Conservation (phyloP, 2,329 filamentous ascomycete species). For the Fusarium sp. region DNA sequence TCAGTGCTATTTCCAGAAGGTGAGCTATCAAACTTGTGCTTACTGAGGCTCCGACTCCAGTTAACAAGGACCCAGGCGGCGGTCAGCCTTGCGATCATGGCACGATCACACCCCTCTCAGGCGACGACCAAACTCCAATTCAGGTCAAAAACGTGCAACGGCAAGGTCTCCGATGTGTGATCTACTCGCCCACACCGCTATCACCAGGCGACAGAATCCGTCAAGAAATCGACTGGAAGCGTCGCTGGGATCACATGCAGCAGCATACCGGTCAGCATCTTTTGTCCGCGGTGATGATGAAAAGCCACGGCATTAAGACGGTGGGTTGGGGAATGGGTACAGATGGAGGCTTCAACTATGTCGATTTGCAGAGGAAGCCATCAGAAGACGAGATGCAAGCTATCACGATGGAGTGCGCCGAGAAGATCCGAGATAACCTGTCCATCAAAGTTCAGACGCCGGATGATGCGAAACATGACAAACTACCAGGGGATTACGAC, state of each 20-base stretch:
- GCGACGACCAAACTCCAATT: constrained; percentile 20
- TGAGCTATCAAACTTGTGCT: not conserved
- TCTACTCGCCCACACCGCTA: constrained; percentile 37
- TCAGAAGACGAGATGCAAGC: constrained; percentile 37
- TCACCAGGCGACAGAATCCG: constrained; percentile 34
- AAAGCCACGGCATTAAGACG: constrained; percentile 38
- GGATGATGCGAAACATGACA: constrained; percentile 38
- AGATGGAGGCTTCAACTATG: constrained; percentile 47
- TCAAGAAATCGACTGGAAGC: constrained; percentile 45
- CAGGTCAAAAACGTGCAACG: constrained; percentile 43
- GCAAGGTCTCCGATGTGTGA: constrained; percentile 44
- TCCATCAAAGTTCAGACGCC: constrained; percentile 44
- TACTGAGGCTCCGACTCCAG: fast-evolving
- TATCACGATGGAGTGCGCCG: constrained; percentile 44
- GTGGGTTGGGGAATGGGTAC: constrained; percentile 49
- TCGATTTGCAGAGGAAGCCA: constrained; percentile 47
- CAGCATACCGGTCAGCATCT: constrained; percentile 50
- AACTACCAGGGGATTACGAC: constrained; percentile 47
- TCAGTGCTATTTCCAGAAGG: constrained; percentile 50
- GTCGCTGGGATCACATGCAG: constrained; percentile 51
- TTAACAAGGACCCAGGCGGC: constrained; percentile 38
- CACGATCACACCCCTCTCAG: constrained; percentile 31
- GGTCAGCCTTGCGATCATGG: constrained; percentile 49
- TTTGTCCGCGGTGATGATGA: constrained; percentile 48
- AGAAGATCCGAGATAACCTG: constrained; percentile 42